Evolutionary conservation across 2,329 filamentous ascomycete genomes (phyloP), one percentile per base, ranked within the genome.

Genomic region (Curvularia lunata): DNA sequence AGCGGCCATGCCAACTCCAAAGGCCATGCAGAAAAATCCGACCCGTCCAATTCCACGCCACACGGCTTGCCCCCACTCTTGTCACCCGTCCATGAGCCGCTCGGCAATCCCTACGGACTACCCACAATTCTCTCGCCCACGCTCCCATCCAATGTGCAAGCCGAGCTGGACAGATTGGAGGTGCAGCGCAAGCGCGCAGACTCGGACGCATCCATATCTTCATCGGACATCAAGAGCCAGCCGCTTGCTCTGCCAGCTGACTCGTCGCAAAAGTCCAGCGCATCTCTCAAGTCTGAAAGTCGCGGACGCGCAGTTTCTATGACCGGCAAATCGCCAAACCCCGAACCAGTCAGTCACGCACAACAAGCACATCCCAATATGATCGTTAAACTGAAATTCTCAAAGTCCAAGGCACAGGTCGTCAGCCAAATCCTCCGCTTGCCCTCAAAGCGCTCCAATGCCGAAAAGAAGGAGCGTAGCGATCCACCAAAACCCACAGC

Each of bases 91-190:
- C 68, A 69, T 25, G 78, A 80, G 23, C 78, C 79, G 42, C 72
- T 82, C 19, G 74, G 72, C 30, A 75, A 75, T 52, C 67, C 71
- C 3, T 67, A 77, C 25, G 77, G 71, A 53, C 71, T 86, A 18
- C 85, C 85, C 10, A 78, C 79, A 9, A 78, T 86, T 34, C 73
- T 87, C n/a, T 87, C 85, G 4, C 84, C 85, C 3, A 85, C 83
- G 13, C 76, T 87, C 4, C 85, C 85, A 6, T 78, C 82, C 2
- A 82, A 81, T 52, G 80, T 87, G 43, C 82, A 84, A 63, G 82
- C 80, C 55, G 82, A 85, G 54, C 70, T 87, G 25, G 78, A 79
- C 56, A 75, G 80, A 34, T 66, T 78, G 27, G 77, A 78, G 40
- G 74, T 73, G 32, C 70, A 75, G 19, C 67, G 71, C n/a, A 70